Evolutionary conservation across 495 filamentous ascomycete species (phyloP).

Genomic region (Schizothecium vesticola): DNA sequence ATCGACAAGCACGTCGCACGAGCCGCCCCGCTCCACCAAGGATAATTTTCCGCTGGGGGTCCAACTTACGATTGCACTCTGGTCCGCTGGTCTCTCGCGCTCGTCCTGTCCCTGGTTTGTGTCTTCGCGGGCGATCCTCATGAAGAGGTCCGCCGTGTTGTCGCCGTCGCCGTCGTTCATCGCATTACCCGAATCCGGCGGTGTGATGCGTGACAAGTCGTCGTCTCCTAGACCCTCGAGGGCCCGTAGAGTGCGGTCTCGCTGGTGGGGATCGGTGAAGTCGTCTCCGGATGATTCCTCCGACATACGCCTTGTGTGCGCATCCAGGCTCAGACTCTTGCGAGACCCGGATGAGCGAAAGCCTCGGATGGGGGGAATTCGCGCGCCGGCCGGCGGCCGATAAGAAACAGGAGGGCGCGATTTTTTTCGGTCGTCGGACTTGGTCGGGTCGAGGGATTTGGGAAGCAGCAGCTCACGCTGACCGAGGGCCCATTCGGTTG

Average conservation of each 20-base stretch:
- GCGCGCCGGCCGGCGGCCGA: slow-evolving; percentile 32
- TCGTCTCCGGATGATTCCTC: slow-evolving; percentile 36
- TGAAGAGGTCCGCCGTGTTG: slow-evolving; percentile 49
- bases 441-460: slow-evolving; percentile 25
- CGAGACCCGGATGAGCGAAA: slow-evolving; percentile 48
- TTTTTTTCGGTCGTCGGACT: slow-evolving; percentile 37
- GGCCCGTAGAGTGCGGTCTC: slow-evolving; percentile 45
- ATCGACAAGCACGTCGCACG: neutral
- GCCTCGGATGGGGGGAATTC: slow-evolving; percentile 43
- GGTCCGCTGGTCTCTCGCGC: slow-evolving; percentile 26
- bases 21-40: neutral
- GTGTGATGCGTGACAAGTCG: slow-evolving; percentile 35
- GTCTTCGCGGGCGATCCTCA: slow-evolving; percentile 49
- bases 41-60: neutral
- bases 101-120: slow-evolving; percentile 28
- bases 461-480: slow-evolving; percentile 38
- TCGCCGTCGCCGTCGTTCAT: slow-evolving; percentile 32
- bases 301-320: slow-evolving; percentile 32
- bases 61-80: slow-evolving; percentile 39
- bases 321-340: slow-evolving; percentile 45
- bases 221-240: slow-evolving; percentile 42
- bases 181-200: slow-evolving; percentile 37
- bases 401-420: slow-evolving; percentile 42
- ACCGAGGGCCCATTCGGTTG: slow-evolving; percentile 31
- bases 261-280: slow-evolving; percentile 36